Evolutionary conservation across 2,329 filamentous ascomycete species (phyloP), one percentile per base, ranked within the genome.

Genomic region (Colletotrichum eleusines): DNA sequence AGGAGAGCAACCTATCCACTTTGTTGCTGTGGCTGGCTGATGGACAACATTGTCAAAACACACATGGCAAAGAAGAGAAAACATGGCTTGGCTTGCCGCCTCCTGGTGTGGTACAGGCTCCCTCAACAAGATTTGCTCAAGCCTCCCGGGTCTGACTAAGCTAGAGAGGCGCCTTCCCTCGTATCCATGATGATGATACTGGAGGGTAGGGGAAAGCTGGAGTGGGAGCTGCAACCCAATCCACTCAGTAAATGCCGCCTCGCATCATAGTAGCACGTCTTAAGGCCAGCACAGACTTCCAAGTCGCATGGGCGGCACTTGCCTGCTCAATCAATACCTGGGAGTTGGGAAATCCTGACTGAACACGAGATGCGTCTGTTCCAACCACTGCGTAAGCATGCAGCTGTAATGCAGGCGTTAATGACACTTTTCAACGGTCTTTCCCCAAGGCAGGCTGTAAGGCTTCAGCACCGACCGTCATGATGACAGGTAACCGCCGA

Each of bases 241-340:
- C 23, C 26, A 23, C 35, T 54, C 59, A 38, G 42, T 55, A 40
- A 55, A 16, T 55, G 59, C 64, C 64, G 59, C 64, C 64, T 63
- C 58, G 35, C 48, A 63, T 63, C 57, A 63, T 66, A 66, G 28
- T 33, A 33, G 31, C 46, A 60, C 14, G 54, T 69, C 62, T 60
- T 60, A 60, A 66, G 48, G 26, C 31, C 35, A 48, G 62, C 63
- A 66, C 62, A 60, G 66, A 54, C 66, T 58, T 38, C 20, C 3
- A 20, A 60, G 53, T 53, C 46, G 44, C 54, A 33, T 44, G 23
- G 44, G 55, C 38, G 63, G 63, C 26, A 50, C 33, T 67, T 67
- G 48, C 35, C 63, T 67, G 62, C 38, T 54, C 9, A 14, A n/a
- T 23, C 3, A 33, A 33, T 7, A 4, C 5, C 23, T 48, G 26